A percentile compares a stretch with the other conserved stretches of the same genome.
Conservation (phyloP, 169 alveolate genomes). For the Plasmodium relictum region DNA sequence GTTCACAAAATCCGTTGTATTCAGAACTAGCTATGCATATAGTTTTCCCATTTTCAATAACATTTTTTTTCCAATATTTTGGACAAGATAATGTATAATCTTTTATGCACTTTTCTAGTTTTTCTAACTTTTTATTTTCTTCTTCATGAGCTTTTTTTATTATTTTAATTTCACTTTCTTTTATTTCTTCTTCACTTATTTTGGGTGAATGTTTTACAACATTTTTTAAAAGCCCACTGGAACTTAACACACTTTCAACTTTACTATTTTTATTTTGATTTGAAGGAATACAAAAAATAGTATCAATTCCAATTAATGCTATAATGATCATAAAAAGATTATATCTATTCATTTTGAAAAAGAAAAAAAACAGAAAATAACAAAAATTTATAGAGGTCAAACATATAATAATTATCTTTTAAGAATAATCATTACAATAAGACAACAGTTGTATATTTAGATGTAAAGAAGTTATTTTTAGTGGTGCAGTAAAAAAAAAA, state of each 20-base stretch:
- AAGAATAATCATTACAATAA: background rate
- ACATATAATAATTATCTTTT: background rate
- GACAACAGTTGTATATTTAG: background rate
- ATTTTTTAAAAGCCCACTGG: constrained; percentile 69
- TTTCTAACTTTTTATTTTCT: constrained; percentile 46
- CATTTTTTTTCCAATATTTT: constrained; percentile 63
- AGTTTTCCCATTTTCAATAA: constrained; percentile 18
- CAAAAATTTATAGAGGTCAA: background rate
- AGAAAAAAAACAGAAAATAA: background rate
- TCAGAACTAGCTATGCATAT: constrained; percentile 55
- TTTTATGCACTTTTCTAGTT: constrained; percentile 44
- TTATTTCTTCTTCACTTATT: constrained; percentile 53
- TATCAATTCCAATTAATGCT: too few species aligned
- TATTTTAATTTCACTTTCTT: constrained; percentile 63
- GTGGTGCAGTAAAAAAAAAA: background rate
- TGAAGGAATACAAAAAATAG: background rate
- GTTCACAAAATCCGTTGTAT: constrained; percentile 69
- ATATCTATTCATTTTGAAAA: constrained; percentile 16
- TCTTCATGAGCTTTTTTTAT: constrained; percentile 67
- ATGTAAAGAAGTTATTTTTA: background rate
- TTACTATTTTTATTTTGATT: constrained; percentile 19
- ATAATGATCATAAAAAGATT: constrained; percentile 7
- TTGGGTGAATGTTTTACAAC: constrained; percentile 57
- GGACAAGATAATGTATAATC: constrained; percentile 78
- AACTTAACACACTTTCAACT: constrained; percentile 34